Evolutionary conservation across 78 protist genomes (phyloP), one percentile per base, ranked within the genome.

Genomic region (Pigoraptor vietnamica): DNA sequence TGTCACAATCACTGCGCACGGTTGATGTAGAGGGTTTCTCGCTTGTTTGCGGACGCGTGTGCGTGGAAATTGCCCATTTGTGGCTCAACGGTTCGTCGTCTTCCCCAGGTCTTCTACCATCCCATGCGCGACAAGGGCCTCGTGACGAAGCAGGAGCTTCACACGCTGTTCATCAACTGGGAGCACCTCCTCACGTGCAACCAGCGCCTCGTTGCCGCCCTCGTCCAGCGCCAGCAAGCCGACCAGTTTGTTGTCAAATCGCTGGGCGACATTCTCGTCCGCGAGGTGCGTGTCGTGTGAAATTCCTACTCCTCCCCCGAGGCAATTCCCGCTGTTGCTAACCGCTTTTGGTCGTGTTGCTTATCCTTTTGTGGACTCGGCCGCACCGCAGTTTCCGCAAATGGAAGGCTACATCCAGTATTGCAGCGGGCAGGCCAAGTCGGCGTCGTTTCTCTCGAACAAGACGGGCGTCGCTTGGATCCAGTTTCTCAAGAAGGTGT

Each of bases 151-250:
- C 23, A 84, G 39, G 88, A 84, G 38, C 38, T 84, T 6, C 39
- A 84, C 35, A 84, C 39, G 23, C 40, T 84, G 19, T 84, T 84
- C 88, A 84, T 35, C 88, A 84, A 84, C 88, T 84, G 88, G 88
- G 88, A 84, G 34, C 21, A 14, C 21, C 32, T 79, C 32, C 84
- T 79, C 84, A 79, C 34, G 21, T 25, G 21, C 34, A 79, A 79
- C 32, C 34, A 79, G 84, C 34, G 34, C 10, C 84, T 79, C 34
- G 21, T 25, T 2, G 35, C 1, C 35, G 84, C 84, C 32, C 67
- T 48, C 67, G 67, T 48, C 67, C 67, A 48, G 14, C 67, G 67
- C 29, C 67, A 48, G 14, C 67, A 48, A 14, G 67, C 67, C 6
- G 67, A 48, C 67, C 67, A 48, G 29, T 48, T 48, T 14, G 14